A percentile compares a stretch with the other conserved stretches of the same genome.
phyloP scores from a whole-genome alignment of 2,329 filamentous ascomycete genomes.

The Ophiostoma tasmaniense region DNA sequence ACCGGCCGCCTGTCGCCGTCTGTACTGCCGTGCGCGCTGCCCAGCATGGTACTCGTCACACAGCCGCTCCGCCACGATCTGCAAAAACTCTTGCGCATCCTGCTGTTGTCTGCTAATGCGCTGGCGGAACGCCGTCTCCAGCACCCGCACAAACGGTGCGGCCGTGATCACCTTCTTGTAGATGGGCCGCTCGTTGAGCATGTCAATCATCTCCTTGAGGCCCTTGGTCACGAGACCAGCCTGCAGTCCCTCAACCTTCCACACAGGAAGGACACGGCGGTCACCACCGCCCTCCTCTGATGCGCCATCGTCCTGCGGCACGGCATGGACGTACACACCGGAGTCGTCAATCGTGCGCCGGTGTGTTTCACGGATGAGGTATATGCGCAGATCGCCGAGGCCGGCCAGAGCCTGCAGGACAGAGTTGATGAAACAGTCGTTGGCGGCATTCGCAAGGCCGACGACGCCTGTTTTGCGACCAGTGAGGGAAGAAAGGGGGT shows the following conservation, averaged over 20 bases:
- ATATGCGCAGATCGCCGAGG: constrained; percentile 77
- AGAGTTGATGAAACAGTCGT: constrained; percentile 96
- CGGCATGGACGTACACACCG: constrained; percentile 62
- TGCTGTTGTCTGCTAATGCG: constrained; percentile 91
- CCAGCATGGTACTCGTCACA: constrained; percentile 93
- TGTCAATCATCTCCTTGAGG: constrained; percentile 85
- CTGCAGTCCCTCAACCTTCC: constrained; percentile 63
- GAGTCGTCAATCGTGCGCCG: constrained; percentile 70
- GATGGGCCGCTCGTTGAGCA: constrained; percentile 85
- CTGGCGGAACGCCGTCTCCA: constrained; percentile 81
- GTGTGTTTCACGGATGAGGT: constrained; percentile 86
- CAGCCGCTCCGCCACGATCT: constrained; percentile 83
- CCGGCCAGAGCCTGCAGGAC: constrained; percentile 89
- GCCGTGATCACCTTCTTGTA: constrained; percentile 91
- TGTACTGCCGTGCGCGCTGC: constrained; percentile 58
- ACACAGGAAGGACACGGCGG: constrained; percentile 37
- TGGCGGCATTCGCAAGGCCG: constrained; percentile 81
- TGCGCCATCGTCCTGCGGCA: constrained; percentile 31
- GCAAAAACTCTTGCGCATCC: constrained; percentile 94
- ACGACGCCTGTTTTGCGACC: constrained; percentile 76
- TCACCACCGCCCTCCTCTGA: neutral
- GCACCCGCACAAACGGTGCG: constrained; percentile 67
- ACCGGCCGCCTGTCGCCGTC: constrained; percentile 31
- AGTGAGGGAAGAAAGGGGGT: constrained; percentile 23
- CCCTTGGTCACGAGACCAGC: constrained; percentile 75